phyloP scores from a whole-genome alignment of 495 filamentous ascomycete genomes.

The Daldinia decipiens region DNA sequence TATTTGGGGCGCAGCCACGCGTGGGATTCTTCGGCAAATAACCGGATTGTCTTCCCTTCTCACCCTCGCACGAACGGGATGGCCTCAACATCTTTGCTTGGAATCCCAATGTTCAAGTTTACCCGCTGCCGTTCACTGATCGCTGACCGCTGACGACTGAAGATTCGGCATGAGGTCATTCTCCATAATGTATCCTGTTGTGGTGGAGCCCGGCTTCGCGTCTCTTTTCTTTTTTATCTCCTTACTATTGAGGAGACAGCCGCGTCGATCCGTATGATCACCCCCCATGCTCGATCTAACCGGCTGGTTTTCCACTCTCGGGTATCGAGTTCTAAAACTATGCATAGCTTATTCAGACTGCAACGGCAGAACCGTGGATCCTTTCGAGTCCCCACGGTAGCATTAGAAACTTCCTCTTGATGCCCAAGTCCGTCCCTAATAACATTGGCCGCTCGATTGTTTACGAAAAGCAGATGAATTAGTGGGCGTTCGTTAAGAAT shows the following conservation, averaged over 20 bases:
- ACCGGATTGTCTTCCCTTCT: slow-evolving; percentile 33
- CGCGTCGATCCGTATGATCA: slow-evolving; percentile 42
- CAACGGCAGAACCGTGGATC: slow-evolving; percentile 43
- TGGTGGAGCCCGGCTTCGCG: slow-evolving; percentile 33
- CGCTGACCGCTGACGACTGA: no score
- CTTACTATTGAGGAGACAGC: slow-evolving; percentile 42
- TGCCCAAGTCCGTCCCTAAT: slow-evolving; percentile 27
- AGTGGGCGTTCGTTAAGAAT: slow-evolving; percentile 1
- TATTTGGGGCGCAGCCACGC: slow-evolving; percentile 39
- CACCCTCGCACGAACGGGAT: slow-evolving; percentile 44
- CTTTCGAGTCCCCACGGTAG: slow-evolving; percentile 30
- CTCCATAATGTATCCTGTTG: background rate
- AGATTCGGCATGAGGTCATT: slow-evolving; percentile 37
- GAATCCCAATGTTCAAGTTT: slow-evolving; percentile 32
- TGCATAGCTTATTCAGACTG: slow-evolving; percentile 48
- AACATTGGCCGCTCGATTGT: slow-evolving; percentile 22
- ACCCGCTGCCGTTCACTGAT: slow-evolving; percentile 26
- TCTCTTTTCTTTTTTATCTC: slow-evolving; percentile 24
- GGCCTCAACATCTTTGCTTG: slow-evolving; percentile 12
- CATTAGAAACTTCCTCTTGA: slow-evolving; percentile 25
- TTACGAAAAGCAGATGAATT: slow-evolving; percentile 13
- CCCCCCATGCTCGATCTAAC: slow-evolving; percentile 45
- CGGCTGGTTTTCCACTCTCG: slow-evolving; percentile 45
- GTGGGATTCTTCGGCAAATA: slow-evolving; percentile 46
- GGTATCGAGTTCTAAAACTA: slow-evolving; percentile 43